Base-by-base conservation (phyloP, 257 asterid genomes). In the Solanum lycopersicoides region DNA sequence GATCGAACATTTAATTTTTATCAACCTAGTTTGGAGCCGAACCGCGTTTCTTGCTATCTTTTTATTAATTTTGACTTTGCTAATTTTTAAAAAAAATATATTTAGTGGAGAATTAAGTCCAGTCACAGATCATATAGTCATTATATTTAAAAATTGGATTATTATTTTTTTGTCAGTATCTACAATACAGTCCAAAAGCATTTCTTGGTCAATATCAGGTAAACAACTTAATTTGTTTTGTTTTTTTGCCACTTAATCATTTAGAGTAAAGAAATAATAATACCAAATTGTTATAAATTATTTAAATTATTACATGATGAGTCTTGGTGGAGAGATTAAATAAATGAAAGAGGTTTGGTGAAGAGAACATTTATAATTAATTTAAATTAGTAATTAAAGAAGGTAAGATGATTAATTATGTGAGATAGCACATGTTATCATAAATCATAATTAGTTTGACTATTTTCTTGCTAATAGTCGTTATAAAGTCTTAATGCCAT, bases 181-280 rank as follows among this genome's bases (percentile, higher is more conserved):
- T 80, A 85, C 84, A 71, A 80, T 47, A 59, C 37, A 83, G 92
- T 90, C 92, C 92, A 92, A 92, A 65, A 87, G 86, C 90, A 90
- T 82, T 45, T 82, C 82, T 69, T 79, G 90, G 94, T 93, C 93
- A 94, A 92, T 89, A 89, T 71, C 71, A 87, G 77, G 87, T 75
- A 56, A 80, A 59, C 87, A 39, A 87, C 82, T 87, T 87, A 85
- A 20, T 68, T 47, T 69, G 1, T 37, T 37, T 37, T n/a, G n/a
- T 35, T 69, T 44, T n/a, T 45, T 39, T 1, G 6, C 20, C 9
- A 80, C 44, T 80, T 16, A 80, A 47, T 53, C 50, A 56, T 71
- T 10, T 79, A 82, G 37, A 76, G 83, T 44, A 25, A 76, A 34
- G 45, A 41, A 73, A 73, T 21, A 23, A 41, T 44, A 28, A 79